phyloP scores from a whole-genome alignment of 371 early-diverging fungal genomes.

The Mortierella polycephala region DNA sequence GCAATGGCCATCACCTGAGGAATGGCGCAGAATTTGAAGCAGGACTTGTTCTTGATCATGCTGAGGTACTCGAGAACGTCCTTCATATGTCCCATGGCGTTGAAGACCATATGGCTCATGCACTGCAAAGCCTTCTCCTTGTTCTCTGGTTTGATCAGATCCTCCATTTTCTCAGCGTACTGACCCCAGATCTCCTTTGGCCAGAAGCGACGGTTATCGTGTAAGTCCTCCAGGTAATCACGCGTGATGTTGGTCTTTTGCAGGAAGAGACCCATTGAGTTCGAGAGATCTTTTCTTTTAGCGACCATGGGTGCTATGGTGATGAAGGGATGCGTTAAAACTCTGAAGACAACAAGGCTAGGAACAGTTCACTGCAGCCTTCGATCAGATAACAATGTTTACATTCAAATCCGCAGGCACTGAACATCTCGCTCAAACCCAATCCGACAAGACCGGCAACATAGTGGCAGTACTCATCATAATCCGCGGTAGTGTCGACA shows the following conservation, averaged over 20 bases:
- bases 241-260: conserved; percentile 97
- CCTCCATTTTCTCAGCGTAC: conserved; percentile 69
- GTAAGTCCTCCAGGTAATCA: conserved; percentile 90
- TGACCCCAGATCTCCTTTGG: conserved; percentile 90
- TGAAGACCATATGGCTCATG: conserved; percentile 86
- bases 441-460: conserved; percentile 97
- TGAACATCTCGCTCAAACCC: conserved; percentile 92
- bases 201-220: conserved; percentile 94
- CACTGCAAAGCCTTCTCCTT: conserved; percentile 73
- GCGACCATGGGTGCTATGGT: conserved; percentile 40
- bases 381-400: background rate
- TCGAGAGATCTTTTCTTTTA: conserved; percentile 64
- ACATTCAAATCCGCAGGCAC: conserved; percentile 87
- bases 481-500: conserved; percentile 85
- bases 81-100: conserved; percentile 88
- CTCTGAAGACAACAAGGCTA: background rate
- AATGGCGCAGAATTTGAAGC: conserved; percentile 96
- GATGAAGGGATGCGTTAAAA: background rate
- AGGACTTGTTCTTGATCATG: conserved; percentile 77
- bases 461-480: conserved; percentile 96
- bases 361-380: background rate
- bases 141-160: conserved; percentile 72
- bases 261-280: conserved; percentile 94
- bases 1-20: conserved; percentile 99
- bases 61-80: conserved; percentile 89